Evolutionary conservation across 306 rosid species (phyloP).

Genomic region (Prunus fruticosa): DNA sequence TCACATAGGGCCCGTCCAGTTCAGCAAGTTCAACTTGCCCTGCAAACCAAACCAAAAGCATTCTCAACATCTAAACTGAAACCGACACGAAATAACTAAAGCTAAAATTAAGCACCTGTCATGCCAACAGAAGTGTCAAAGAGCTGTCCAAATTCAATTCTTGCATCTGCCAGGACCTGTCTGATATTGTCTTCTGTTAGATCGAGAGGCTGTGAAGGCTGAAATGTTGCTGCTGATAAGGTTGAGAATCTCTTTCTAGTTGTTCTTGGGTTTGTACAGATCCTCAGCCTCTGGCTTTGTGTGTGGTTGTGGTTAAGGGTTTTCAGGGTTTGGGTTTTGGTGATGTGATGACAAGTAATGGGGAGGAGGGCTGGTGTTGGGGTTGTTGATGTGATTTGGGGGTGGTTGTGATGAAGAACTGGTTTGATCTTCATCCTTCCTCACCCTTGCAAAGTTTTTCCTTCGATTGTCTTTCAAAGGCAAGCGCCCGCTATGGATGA

Average conservation of each 20-base stretch:
- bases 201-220: constrained; percentile 60
- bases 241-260: constrained; percentile 16
- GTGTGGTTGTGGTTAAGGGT: not conserved
- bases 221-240: constrained; percentile 31
- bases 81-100: not conserved
- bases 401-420: constrained; percentile 10
- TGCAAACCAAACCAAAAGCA: constrained; percentile 10
- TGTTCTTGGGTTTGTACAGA: not conserved
- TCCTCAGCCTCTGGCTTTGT: not conserved
- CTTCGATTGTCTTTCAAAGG: not conserved
- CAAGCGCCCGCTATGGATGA: not conserved
- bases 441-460: not conserved
- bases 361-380: constrained; percentile 2
- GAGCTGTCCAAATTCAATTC: constrained; percentile 63
- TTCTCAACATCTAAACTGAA: not conserved
- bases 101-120: constrained; percentile 41
- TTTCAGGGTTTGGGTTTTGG: constrained; percentile 12
- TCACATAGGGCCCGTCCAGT: constrained; percentile 85
- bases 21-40: constrained; percentile 77
- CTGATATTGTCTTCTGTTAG: constrained; percentile 70
- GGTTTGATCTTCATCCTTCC: constrained; percentile 15
- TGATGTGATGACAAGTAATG: not conserved
- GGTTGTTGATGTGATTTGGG: not conserved
- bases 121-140: constrained; percentile 88
- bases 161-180: constrained; percentile 66